phyloP scores from a whole-genome alignment of 345 rosid genomes.

The Eucalyptus polybractea region DNA sequence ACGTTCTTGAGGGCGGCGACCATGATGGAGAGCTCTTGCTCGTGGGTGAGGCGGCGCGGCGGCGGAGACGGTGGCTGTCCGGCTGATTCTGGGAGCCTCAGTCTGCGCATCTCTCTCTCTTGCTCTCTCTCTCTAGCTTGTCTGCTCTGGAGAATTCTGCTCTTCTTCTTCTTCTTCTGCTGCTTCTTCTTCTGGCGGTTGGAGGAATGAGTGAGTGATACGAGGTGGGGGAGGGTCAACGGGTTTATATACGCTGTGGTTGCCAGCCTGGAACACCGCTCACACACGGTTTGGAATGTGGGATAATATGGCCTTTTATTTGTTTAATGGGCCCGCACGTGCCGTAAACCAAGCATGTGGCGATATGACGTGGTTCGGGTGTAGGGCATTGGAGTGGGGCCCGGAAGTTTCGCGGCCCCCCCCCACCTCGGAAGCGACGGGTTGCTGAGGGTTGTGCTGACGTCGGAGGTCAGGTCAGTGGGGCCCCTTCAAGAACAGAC shows the following conservation, averaged over 20 bases:
- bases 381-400: neutral
- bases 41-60: conserved; percentile 21
- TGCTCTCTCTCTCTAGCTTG: neutral
- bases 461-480: neutral
- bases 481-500: neutral
- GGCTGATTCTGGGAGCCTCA: neutral
- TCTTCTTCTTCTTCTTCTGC: no score
- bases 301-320: rapidly evolving
- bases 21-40: conserved; percentile 57
- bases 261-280: conserved; percentile 1
- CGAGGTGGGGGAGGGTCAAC: neutral
- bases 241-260: conserved; percentile 2
- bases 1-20: conserved; percentile 27
- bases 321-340: neutral
- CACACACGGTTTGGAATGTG: conserved; percentile 3
- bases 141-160: neutral
- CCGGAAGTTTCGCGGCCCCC: neutral
- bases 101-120: neutral
- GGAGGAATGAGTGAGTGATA: no score
- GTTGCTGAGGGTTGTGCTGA: neutral
- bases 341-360: neutral
- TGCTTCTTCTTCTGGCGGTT: neutral
- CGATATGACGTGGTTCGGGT: neutral
- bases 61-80: neutral
- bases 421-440: neutral